Evolutionary conservation across 345 rosid genomes (phyloP).

Genomic region (Linum lewisii): DNA sequence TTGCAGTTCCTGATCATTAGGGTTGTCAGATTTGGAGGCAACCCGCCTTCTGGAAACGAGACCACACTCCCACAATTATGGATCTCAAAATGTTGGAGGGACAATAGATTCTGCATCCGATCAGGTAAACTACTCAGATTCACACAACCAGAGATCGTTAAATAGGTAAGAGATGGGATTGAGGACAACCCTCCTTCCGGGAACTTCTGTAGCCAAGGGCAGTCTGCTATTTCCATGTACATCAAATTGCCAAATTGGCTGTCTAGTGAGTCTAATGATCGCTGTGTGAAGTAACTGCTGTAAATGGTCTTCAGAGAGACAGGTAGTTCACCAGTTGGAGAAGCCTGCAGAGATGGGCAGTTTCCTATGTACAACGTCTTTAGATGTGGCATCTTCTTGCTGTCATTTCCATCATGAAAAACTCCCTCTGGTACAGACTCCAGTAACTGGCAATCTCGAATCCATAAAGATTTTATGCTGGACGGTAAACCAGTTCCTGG

Average conservation of each 20-base stretch:
- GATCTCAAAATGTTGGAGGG: constrained; percentile 10
- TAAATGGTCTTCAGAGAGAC: constrained; percentile 2
- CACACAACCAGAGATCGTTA: constrained; percentile 2
- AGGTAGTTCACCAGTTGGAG: constrained; percentile 1
- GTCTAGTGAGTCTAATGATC: neutral
- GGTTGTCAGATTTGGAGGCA: constrained; percentile 20
- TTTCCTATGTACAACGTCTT: constrained; percentile 1
- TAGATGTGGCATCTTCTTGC: neutral
- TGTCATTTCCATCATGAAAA: neutral
- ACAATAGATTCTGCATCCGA: neutral
- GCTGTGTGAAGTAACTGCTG: neutral
- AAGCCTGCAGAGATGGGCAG: neutral
- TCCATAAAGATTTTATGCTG: neutral
- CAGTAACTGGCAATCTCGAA: constrained; percentile 11
- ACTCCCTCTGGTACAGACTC: constrained; percentile 1
- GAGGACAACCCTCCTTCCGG: neutral
- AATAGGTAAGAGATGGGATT: neutral
- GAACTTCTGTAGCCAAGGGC: neutral
- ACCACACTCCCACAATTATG: constrained; percentile 23
- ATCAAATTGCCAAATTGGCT: neutral
- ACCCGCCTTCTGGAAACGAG: constrained; percentile 23
- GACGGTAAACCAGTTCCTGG: constrained; percentile 5
- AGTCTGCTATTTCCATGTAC: neutral
- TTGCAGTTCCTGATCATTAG: constrained; percentile 23
- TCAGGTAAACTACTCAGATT: constrained; percentile 7